Percentiles rank a stretch among this genome's conserved stretches.
phyloP scores from a whole-genome alignment of 495 filamentous ascomycete species.

The Talaromyces ruber region DNA sequence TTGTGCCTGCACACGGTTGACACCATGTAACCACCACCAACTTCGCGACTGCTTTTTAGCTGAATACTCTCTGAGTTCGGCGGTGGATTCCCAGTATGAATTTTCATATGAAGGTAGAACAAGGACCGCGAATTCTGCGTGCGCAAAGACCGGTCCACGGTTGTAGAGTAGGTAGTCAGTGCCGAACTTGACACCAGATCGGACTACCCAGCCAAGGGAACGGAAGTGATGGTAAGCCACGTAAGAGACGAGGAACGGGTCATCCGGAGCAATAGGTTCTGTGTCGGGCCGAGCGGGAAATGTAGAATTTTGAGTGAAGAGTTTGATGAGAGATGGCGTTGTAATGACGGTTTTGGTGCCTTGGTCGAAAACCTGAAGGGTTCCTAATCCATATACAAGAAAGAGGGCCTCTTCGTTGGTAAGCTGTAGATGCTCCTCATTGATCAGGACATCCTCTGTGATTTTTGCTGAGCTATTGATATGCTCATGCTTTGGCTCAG shows the following conservation, averaged over 20 bases:
- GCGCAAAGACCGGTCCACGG: slow-evolving; percentile 87
- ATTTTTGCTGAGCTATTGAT: slow-evolving; percentile 3
- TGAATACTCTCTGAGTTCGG: slow-evolving; percentile 36
- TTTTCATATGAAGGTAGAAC: slow-evolving; percentile 77
- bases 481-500: neutral
- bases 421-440: slow-evolving; percentile 89
- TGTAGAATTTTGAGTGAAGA: slow-evolving; percentile 61
- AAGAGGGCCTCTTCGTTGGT: slow-evolving; percentile 90
- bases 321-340: slow-evolving; percentile 42
- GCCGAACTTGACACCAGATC: slow-evolving; percentile 89
- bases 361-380: slow-evolving; percentile 56
- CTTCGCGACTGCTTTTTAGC: slow-evolving; percentile 42
- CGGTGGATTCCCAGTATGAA: slow-evolving; percentile 56
- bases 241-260: slow-evolving; percentile 81
- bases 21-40: slow-evolving; percentile 91
- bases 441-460: slow-evolving; percentile 23
- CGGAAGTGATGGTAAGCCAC: slow-evolving; percentile 94
- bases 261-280: slow-evolving; percentile 49
- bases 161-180: slow-evolving; percentile 91
- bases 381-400: slow-evolving; percentile 72
- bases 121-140: slow-evolving; percentile 85
- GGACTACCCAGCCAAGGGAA: slow-evolving; percentile 91
- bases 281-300: slow-evolving; percentile 46
- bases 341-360: slow-evolving; percentile 31
- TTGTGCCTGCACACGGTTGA: slow-evolving; percentile 84